Conservation (phyloP, 2,329 filamentous ascomycete species). For the Trichoderma sp. region DNA sequence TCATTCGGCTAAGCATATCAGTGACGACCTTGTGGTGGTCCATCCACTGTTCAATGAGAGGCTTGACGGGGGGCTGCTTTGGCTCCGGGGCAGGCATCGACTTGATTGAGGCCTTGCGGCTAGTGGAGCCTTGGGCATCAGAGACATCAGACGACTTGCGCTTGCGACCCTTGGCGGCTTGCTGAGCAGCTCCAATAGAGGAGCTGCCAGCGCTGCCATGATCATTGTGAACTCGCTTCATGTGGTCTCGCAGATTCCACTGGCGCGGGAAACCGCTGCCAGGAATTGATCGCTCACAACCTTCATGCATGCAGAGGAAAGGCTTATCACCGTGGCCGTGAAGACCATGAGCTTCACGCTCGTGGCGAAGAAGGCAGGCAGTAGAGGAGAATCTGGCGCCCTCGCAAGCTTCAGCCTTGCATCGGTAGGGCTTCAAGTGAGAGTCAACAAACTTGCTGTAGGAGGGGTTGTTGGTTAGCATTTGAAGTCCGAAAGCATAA, state of each 20-base stretch:
- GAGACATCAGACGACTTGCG: constrained; percentile 60
- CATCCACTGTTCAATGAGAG: constrained; percentile 59
- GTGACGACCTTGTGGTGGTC: constrained; percentile 67
- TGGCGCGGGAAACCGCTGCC: constrained; percentile 92
- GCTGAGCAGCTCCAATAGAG: constrained; percentile 41
- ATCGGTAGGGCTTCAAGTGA: constrained; percentile 93
- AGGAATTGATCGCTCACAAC: constrained; percentile 79
- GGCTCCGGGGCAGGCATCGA: constrained; percentile 41
- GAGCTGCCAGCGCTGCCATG: constrained; percentile 51
- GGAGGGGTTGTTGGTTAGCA: neutral
- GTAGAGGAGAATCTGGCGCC: constrained; percentile 92
- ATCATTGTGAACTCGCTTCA: constrained; percentile 88
- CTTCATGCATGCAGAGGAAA: constrained; percentile 83
- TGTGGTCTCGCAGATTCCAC: constrained; percentile 96
- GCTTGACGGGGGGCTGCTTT: constrained; percentile 42
- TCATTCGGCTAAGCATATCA: constrained; percentile 56
- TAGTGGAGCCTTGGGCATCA: constrained; percentile 45
- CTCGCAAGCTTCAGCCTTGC: constrained; percentile 82
- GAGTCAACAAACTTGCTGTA: constrained; percentile 94
- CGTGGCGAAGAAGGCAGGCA: constrained; percentile 90
- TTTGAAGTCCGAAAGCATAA: constrained; percentile 28
- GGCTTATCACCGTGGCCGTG: constrained; percentile 94
- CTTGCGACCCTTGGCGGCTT: constrained; percentile 58
- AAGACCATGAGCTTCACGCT: constrained; percentile 93
- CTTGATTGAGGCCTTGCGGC: constrained; percentile 57